These are phyloP conservation scores for Apophysomyces elegans DNA, from an alignment of 371 early-diverging fungal species.

Conservation along the genomic window DNA sequence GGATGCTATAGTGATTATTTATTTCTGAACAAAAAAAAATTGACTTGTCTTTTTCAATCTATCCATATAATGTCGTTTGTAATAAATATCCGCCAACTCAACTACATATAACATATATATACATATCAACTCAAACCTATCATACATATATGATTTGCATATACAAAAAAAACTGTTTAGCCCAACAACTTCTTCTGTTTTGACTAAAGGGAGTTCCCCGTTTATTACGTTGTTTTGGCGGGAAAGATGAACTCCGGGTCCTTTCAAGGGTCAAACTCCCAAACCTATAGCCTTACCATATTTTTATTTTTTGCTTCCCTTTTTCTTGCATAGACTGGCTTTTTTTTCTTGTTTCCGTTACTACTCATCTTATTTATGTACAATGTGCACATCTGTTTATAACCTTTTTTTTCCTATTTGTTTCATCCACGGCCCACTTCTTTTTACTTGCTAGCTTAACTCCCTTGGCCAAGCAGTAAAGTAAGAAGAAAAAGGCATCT, in stretches of 20 bases:
- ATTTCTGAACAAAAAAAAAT: constrained; percentile 24
- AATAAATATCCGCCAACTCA: constrained; percentile 15
- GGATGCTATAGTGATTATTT: constrained; percentile 11
- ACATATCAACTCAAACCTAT: constrained; percentile 9
- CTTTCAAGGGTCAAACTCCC: constrained; percentile 3
- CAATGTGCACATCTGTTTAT: constrained; percentile 10
- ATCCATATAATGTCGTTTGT: constrained; percentile 32
- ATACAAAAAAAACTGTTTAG: neutral
- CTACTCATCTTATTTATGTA: constrained; percentile 10
- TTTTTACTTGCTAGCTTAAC: neutral
- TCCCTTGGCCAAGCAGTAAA: constrained; percentile 2
- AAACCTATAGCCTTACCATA: neutral
- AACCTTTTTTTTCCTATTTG: neutral
- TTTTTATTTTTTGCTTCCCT: constrained; percentile 5
- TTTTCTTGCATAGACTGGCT: constrained; percentile 9
- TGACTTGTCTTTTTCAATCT: constrained; percentile 30
- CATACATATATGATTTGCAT: constrained; percentile 10
- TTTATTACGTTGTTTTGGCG: constrained; percentile 10
- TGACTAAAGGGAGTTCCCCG: neutral
- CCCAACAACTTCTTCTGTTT: neutral
- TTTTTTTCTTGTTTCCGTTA: neutral
- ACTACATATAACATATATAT: constrained; percentile 13
- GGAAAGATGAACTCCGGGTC: constrained; percentile 9
- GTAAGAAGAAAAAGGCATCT: neutral
- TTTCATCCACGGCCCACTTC: neutral